Percentiles rank a stretch among this genome's conserved stretches.
These are phyloP conservation scores for Lanmaoa pseudosensibilis DNA, from an alignment of 768 basidiomycete species.

Conservation along the genomic window DNA sequence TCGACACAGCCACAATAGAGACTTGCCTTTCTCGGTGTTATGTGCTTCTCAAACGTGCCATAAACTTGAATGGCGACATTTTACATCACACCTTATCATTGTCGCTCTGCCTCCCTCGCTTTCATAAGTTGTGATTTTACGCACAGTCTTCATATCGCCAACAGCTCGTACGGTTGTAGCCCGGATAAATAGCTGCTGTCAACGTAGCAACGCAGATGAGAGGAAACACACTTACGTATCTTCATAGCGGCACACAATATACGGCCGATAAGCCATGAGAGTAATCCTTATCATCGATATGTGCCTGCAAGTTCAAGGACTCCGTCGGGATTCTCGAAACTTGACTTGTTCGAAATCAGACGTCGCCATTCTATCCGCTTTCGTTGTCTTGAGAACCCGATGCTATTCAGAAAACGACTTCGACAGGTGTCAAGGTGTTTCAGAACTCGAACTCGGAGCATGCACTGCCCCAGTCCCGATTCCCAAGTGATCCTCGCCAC, in stretches of 20 bases:
- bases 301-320: neutral
- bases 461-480: neutral
- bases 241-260: neutral
- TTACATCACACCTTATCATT: constrained; percentile 6
- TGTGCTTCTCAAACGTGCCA: neutral
- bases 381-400: neutral
- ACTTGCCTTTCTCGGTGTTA: constrained; percentile 16
- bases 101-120: neutral
- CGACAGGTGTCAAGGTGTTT: constrained; percentile 14
- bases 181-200: neutral
- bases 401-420: neutral
- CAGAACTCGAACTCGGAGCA: neutral
- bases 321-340: constrained; percentile 3
- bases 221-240: constrained; percentile 12
- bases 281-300: constrained; percentile 13
- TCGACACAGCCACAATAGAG: constrained; percentile 21
- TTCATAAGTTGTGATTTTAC: neutral
- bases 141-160: neutral
- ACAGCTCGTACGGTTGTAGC: neutral
- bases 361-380: neutral
- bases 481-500: too few relatives aligned
- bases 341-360: neutral
- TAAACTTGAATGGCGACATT: neutral
- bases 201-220: neutral
- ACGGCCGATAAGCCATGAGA: constrained; percentile 8